Base-by-base conservation (phyloP, 2,329 filamentous ascomycete species). In the Cucurbitaria berberidis region DNA sequence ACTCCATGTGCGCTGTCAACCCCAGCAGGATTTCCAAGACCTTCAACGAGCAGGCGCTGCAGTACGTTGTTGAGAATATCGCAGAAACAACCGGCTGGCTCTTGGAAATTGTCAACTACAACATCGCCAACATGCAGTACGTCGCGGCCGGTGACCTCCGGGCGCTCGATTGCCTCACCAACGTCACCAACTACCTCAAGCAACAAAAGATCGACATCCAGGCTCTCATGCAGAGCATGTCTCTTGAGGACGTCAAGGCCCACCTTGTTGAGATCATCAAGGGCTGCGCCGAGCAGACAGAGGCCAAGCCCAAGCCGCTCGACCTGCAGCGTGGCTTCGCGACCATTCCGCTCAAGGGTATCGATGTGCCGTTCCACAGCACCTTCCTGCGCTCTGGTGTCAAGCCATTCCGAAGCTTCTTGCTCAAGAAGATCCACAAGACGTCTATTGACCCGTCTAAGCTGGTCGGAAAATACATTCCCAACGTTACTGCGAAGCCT, bases 401-500 rank as follows among this genome's bases (percentile, higher is more conserved):
- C 77, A 99, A 99, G 84, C 95, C 96, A 41, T 99, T 99, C 91
- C 86, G 95, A 64, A 93, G 89, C 39, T 99, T 99, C 86, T 78
- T 99, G 74, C 88, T 98, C 68, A 99, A 98, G 90, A 99, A 99
- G 86, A 98, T 99, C 81, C 92, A 98, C 84, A 96, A 96, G 86
- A 97, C 93, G 21, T 96, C 90, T 48, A 98, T 99, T 76, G 95
- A 99, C 76, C 95, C 95, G 5, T 89, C 90, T 75, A 98, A 98
- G 84, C 81, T 99, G 70, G 85, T 99, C 64, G 95, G 95, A 70
- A 99, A 99, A 80, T 99, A 99, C 80, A 98, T 99, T 64, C 95
- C 95, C 66, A 99, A 99, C 78, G 96, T 99, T 64, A 99, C 95
- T 50, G 95, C 95, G 53, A 88, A 88, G 78, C 95, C 95, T 15